Percentiles rank a stretch among this genome's conserved stretches.
These are phyloP conservation scores for Atalantia buxifolia DNA, from an alignment of 345 rosid species.

Conservation along the genomic window DNA sequence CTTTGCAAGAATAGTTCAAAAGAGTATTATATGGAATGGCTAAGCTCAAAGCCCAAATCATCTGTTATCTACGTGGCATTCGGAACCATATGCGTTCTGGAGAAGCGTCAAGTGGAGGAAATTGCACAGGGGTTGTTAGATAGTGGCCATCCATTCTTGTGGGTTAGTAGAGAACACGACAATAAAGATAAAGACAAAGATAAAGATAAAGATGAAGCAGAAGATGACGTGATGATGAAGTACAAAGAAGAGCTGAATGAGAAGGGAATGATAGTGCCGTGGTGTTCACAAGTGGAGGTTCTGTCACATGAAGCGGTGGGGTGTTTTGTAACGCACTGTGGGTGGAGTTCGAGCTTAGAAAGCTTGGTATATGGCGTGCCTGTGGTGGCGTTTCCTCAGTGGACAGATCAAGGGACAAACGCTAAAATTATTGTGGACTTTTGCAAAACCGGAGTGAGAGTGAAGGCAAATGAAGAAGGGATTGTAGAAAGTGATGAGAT, in stretches of 20 bases:
- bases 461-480: conserved; percentile 36
- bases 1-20: conserved; percentile 24
- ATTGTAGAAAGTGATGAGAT: conserved; percentile 51
- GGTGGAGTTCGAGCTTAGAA: conserved; percentile 80
- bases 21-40: conserved; percentile 35
- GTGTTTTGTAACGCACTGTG: conserved; percentile 70
- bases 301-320: conserved; percentile 52
- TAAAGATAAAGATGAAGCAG: conserved; percentile 18
- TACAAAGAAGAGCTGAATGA: conserved; percentile 42
- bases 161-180: conserved; percentile 38
- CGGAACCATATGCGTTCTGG: conserved; percentile 44
- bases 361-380: conserved; percentile 51
- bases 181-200: conserved; percentile 18
- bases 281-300: conserved; percentile 75
- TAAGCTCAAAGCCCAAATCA: conserved; percentile 30
- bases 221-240: conserved; percentile 21
- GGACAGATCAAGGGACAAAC: conserved; percentile 56
- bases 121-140: conserved; percentile 32
- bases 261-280: conserved; percentile 52
- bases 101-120: conserved; percentile 47
- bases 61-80: conserved; percentile 48
- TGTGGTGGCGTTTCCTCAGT: conserved; percentile 65
- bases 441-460: conserved; percentile 61
- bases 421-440: conserved; percentile 50
- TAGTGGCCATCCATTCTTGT: conserved; percentile 40